These are phyloP conservation scores for Pseudopyricularia javanii DNA, from an alignment of 2,329 filamentous ascomycete species.

Conservation along the genomic window DNA sequence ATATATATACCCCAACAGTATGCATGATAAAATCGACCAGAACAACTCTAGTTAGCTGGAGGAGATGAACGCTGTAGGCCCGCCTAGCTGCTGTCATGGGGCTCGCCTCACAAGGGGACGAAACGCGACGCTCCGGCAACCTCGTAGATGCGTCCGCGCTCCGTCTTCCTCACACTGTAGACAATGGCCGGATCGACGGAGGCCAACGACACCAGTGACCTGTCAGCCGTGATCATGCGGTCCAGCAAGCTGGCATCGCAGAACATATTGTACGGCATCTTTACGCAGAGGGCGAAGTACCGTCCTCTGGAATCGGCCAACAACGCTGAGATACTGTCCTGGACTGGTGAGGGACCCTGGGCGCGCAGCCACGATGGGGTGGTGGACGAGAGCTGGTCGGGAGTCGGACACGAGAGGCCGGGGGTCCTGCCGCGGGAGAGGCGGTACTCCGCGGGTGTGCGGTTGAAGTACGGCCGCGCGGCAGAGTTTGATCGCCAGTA, in stretches of 20 bases:
- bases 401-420: not conserved
- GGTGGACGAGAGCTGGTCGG: not conserved
- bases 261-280: no score
- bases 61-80: no score
- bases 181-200: not conserved
- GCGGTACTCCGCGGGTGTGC: not conserved
- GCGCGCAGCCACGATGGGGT: not conserved
- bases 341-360: not conserved
- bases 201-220: not conserved
- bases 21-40: no score
- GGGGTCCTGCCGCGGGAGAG: not conserved
- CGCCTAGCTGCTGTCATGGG: no score
- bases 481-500: no score
- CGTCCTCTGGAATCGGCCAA: no score
- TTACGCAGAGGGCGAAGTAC: no score
- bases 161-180: not conserved
- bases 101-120: not conserved
- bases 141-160: not conserved
- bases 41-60: no score
- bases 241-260: no score
- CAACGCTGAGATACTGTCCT: no score
- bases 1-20: no score
- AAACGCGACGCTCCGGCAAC: not conserved
- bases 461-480: no score
- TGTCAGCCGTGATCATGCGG: not conserved